These are phyloP conservation scores for Psilocybe cubensis DNA, from an alignment of 768 basidiomycete genomes.

Conservation along the genomic window DNA sequence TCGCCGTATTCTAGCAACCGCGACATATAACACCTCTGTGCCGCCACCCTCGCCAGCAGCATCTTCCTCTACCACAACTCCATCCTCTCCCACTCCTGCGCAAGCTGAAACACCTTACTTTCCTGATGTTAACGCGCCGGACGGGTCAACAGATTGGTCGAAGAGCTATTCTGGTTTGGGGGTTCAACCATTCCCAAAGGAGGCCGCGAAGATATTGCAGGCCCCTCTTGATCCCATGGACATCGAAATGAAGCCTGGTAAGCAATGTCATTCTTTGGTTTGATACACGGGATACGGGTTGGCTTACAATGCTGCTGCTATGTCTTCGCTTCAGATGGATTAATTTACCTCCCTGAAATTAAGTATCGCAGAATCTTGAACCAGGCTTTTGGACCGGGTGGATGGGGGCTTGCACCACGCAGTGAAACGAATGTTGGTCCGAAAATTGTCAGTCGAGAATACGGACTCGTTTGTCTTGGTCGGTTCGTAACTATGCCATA, in stretches of 20 bases:
- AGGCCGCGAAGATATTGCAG: constrained; percentile 72
- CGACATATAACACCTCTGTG: constrained; percentile 7
- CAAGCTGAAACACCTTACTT: neutral
- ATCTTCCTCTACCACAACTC: neutral
- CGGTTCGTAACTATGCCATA: constrained; percentile 53
- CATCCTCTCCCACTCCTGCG: neutral
- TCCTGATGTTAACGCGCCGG: constrained; percentile 20
- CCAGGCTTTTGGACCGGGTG: constrained; percentile 94
- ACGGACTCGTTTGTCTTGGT: constrained; percentile 92
- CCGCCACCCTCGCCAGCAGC: neutral
- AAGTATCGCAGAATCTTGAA: constrained; percentile 93
- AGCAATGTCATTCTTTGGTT: constrained; percentile 21
- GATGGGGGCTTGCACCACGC: constrained; percentile 95
- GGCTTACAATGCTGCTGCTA: neutral
- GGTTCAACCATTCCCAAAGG: constrained; percentile 73
- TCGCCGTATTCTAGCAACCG: constrained; percentile 2
- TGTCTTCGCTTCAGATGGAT: constrained; percentile 70
- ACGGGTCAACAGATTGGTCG: constrained; percentile 77
- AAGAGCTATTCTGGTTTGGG: constrained; percentile 85
- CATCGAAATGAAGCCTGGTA: constrained; percentile 94
- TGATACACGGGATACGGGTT: neutral
- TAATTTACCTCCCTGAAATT: constrained; percentile 95
- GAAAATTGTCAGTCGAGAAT: constrained; percentile 89
- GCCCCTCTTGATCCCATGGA: constrained; percentile 77
- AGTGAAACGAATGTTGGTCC: constrained; percentile 90